Evolutionary conservation across 192 early-diverging fungal genomes (phyloP).

Genomic region (Umbelopsis sp.): DNA sequence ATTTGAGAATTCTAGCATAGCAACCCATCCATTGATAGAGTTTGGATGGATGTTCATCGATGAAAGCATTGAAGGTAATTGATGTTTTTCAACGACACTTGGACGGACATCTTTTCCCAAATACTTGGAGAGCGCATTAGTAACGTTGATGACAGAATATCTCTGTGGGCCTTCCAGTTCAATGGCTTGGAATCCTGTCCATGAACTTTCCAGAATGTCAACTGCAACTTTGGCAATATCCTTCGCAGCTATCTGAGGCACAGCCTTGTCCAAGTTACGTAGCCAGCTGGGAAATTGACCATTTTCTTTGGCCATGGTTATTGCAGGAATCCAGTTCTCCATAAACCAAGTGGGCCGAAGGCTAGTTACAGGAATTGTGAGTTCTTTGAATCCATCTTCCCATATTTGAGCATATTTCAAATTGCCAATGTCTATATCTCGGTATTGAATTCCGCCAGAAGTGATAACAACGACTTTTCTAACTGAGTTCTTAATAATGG

Average conservation of each 20-base stretch:
- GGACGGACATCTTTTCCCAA: neutral
- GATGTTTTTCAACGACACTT: neutral
- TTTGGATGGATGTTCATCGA: neutral
- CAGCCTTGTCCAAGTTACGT: neutral
- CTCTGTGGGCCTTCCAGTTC: neutral
- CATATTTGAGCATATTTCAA: neutral
- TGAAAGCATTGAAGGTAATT: neutral
- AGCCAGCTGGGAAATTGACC: neutral
- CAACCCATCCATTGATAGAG: neutral
- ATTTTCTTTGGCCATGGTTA: neutral
- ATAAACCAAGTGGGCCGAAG: neutral
- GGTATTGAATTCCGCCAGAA: neutral
- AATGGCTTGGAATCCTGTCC: neutral
- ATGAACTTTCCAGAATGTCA: neutral
- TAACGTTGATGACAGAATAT: neutral
- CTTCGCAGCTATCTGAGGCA: neutral
- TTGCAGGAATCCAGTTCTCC: neutral
- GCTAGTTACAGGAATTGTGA: neutral
- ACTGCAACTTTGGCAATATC: neutral
- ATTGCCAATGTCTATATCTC: neutral
- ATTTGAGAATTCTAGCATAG: conserved; percentile 1
- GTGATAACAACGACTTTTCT: neutral
- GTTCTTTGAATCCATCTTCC: neutral
- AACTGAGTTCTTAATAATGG: neutral
- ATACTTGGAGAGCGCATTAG: neutral